Percentiles rank a stretch among this genome's conserved stretches.
These are phyloP conservation scores for Cladobotryum mycophilum DNA, from an alignment of 2,329 filamentous ascomycete species.

Conservation along the genomic window DNA sequence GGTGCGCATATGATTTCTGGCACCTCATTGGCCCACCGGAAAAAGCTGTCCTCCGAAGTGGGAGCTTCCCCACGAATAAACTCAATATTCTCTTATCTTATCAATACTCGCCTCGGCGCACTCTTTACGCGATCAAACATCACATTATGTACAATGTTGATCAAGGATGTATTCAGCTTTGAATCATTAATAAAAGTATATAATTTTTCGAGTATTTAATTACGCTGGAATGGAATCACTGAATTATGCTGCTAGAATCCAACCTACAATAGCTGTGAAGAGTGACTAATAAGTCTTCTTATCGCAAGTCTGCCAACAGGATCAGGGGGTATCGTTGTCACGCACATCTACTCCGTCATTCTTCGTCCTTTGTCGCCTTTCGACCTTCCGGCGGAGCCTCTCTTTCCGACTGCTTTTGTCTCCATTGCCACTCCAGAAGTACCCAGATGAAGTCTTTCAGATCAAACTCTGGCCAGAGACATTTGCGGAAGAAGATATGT, in stretches of 20 bases:
- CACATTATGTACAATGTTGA: no score
- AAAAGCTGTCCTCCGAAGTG: not conserved
- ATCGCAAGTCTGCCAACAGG: no score
- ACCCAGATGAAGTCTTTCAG: constrained; percentile 91
- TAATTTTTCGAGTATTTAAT: not conserved
- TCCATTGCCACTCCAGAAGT: constrained; percentile 80
- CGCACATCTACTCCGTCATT: constrained; percentile 15
- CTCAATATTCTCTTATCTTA: no score
- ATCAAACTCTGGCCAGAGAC: constrained; percentile 93
- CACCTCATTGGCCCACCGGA: constrained; percentile 8
- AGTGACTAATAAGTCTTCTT: no score
- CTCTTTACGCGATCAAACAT: no score
- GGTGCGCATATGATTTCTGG: not conserved
- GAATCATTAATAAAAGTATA: no score
- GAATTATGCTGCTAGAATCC: no score
- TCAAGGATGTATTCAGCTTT: no score
- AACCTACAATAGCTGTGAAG: no score
- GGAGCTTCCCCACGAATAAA: not conserved
- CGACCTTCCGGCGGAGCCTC: constrained; percentile 37
- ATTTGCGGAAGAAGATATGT: constrained; percentile 85
- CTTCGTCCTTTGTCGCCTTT: constrained; percentile 20
- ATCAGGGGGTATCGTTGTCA: constrained; percentile 16
- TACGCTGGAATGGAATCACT: not conserved
- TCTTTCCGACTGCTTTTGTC: constrained; percentile 50
- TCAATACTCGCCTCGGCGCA: no score